Conservation (phyloP, 768 basidiomycete genomes). For the Amanita subjunquillea region DNA sequence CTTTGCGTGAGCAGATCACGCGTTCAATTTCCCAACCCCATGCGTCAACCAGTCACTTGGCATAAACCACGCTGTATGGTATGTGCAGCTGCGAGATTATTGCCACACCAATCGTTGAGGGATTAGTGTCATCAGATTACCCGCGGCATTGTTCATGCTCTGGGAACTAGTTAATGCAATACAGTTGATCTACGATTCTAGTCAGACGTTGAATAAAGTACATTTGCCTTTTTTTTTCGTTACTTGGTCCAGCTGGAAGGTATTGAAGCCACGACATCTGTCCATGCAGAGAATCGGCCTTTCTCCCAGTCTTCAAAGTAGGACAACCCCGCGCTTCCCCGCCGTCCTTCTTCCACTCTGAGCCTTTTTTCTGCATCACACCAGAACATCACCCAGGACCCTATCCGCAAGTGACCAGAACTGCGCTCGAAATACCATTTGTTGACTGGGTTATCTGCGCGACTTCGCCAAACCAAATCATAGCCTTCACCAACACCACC, state of each 20-base stretch:
- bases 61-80: no score
- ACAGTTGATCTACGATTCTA: neutral
- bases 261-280: slow-evolving; percentile 52
- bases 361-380: slow-evolving; percentile 91
- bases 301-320: slow-evolving; percentile 72
- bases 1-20: no score
- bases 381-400: slow-evolving; percentile 94
- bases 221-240: neutral
- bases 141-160: no score
- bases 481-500: slow-evolving; percentile 83
- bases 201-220: neutral
- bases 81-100: no score
- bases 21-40: no score
- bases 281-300: slow-evolving; percentile 64
- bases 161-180: neutral
- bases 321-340: slow-evolving; percentile 53
- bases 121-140: no score
- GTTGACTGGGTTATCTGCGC: slow-evolving; percentile 91
- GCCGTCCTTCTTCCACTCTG: slow-evolving; percentile 55
- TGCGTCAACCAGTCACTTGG: no score
- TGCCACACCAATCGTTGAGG: no score
- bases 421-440: slow-evolving; percentile 99
- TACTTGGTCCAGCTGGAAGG: slow-evolving; percentile 67
- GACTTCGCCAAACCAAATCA: slow-evolving; percentile 93
- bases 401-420: slow-evolving; percentile 80